These are phyloP conservation scores for Botrytis paeoniae DNA, from an alignment of 2,329 filamentous ascomycete species.

Conservation along the genomic window DNA sequence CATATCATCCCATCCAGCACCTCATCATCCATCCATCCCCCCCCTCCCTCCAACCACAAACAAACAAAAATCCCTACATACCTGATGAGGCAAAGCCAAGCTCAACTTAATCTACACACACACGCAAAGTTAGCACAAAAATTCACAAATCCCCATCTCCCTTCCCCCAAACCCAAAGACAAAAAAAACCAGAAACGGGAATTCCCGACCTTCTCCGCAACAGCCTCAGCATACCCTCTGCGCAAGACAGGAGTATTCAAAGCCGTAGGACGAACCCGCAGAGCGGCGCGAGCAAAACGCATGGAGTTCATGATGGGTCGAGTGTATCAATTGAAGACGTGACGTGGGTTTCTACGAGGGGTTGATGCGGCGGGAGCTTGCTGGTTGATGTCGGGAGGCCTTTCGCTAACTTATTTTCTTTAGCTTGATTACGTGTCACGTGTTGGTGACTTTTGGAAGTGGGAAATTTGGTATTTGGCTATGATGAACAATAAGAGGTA, in stretches of 20 bases:
- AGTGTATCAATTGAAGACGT: slow-evolving; percentile 42
- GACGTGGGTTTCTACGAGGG: slow-evolving; percentile 1
- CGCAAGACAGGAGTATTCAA: slow-evolving; percentile 75
- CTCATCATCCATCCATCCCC: not conserved
- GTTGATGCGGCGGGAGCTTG: slow-evolving; percentile 32
- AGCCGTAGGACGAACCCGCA: slow-evolving; percentile 76
- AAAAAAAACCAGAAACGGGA: not conserved
- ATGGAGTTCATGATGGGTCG: slow-evolving; percentile 81
- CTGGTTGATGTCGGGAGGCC: slow-evolving; percentile 19
- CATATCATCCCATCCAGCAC: not conserved
- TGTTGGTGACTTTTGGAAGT: not conserved
- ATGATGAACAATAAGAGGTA: fast-evolving
- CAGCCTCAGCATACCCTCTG: slow-evolving; percentile 86
- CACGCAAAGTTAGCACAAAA: slow-evolving; percentile 28
- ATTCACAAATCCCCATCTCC: not conserved
- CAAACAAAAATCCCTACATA: slow-evolving; percentile 50
- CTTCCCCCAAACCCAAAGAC: too few relatives aligned
- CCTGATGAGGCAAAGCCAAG: slow-evolving; percentile 96
- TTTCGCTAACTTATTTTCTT: slow-evolving; percentile 21
- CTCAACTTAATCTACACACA: slow-evolving; percentile 81
- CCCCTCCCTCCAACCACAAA: not conserved
- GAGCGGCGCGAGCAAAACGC: slow-evolving; percentile 85
- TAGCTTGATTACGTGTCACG: slow-evolving; percentile 4
- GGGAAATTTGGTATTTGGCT: too few relatives aligned
- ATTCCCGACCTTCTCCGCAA: slow-evolving; percentile 70